Conservation (phyloP, 2,329 filamentous ascomycete genomes). For the Aspergillus chevalieri region DNA sequence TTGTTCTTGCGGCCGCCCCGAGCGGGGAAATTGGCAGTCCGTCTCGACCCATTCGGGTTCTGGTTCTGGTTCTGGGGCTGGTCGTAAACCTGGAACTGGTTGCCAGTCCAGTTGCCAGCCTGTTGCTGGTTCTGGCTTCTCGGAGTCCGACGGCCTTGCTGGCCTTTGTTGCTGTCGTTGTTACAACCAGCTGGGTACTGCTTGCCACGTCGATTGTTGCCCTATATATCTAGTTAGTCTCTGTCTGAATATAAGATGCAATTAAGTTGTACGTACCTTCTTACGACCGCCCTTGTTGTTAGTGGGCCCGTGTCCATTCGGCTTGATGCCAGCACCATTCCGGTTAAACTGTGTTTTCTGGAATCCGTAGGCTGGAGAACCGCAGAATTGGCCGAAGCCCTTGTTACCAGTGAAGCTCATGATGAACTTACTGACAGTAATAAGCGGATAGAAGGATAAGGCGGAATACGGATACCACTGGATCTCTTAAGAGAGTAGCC, state of each 20-base stretch:
- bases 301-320: too few relatives aligned
- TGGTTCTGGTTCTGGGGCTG: not conserved
- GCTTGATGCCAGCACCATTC: too few relatives aligned
- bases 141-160: not conserved
- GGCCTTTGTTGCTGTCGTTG: not conserved
- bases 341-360: too few relatives aligned
- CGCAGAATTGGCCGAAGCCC: not conserved
- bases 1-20: not conserved
- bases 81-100: not conserved
- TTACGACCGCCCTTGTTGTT: not conserved
- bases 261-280: not conserved
- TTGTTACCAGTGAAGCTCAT: slow-evolving; percentile 1
- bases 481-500: not conserved
- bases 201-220: too few relatives aligned
- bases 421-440: not conserved
- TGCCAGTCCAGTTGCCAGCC: not conserved
- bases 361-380: not conserved
- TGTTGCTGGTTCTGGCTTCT: not conserved
- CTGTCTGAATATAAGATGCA: too few relatives aligned
- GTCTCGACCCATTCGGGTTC: not conserved
- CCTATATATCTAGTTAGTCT: too few relatives aligned
- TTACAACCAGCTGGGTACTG: not conserved
- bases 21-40: not conserved
- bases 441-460: not conserved
- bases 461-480: not conserved